Conservation (phyloP, 345 rosid species). For the Raphanus sativus region DNA sequence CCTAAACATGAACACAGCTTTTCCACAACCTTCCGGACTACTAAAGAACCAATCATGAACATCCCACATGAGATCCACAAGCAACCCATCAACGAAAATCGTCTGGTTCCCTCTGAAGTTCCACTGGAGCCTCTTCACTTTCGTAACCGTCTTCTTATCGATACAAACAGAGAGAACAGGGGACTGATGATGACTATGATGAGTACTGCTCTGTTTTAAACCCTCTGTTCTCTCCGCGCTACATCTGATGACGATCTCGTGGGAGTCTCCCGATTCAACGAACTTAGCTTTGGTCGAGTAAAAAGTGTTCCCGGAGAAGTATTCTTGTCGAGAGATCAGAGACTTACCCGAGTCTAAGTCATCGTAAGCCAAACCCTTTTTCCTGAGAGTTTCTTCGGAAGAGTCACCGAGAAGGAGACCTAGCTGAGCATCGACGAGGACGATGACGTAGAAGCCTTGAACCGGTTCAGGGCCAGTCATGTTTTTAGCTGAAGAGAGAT, state of each 20-base stretch:
- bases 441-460: constrained; percentile 61
- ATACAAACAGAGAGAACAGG: constrained; percentile 67
- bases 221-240: constrained; percentile 59
- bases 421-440: constrained; percentile 63
- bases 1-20: constrained; percentile 88
- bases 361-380: constrained; percentile 19
- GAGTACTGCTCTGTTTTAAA: constrained; percentile 37
- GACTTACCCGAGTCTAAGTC: constrained; percentile 24
- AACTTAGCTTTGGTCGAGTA: constrained; percentile 73
- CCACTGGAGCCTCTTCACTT: constrained; percentile 87
- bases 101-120: constrained; percentile 92
- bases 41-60: constrained; percentile 89
- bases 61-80: constrained; percentile 93
- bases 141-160: constrained; percentile 71
- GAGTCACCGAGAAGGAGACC: constrained; percentile 65
- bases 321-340: constrained; percentile 65
- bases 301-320: constrained; percentile 66
- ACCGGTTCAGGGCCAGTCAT: constrained; percentile 70
- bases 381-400: constrained; percentile 48
- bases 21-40: constrained; percentile 44
- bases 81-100: constrained; percentile 74
- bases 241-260: constrained; percentile 69
- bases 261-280: constrained; percentile 53
- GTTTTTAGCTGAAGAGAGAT: constrained; percentile 69
- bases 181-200: constrained; percentile 18